These are phyloP conservation scores for Penicillium arizonense DNA, from an alignment of 495 filamentous ascomycete genomes.

Conservation along the genomic window DNA sequence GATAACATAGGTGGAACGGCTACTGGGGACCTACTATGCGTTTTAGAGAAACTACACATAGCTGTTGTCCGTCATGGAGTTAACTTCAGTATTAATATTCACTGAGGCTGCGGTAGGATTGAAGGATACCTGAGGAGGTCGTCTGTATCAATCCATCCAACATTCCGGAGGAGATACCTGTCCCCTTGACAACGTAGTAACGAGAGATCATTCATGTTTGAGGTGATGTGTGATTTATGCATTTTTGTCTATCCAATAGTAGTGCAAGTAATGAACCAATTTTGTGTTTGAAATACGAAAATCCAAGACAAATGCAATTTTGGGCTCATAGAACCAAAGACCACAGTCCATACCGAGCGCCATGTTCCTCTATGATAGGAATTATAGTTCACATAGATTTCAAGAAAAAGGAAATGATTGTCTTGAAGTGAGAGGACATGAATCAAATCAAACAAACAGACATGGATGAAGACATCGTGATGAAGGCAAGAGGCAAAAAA, in stretches of 20 bases:
- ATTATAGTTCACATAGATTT: slow-evolving; percentile 8
- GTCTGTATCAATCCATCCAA: not conserved
- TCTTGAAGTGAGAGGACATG: not conserved
- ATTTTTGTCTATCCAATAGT: slow-evolving; percentile 10
- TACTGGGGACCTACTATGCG: too few relatives aligned
- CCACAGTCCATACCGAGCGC: slow-evolving; percentile 3
- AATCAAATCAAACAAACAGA: slow-evolving; percentile 4
- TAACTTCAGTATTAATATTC: too few relatives aligned
- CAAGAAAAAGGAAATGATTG: not conserved
- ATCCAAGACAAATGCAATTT: slow-evolving; percentile 9
- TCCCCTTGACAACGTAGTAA: not conserved
- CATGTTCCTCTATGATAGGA: not conserved
- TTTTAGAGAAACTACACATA: too few relatives aligned
- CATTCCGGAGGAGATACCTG: not conserved
- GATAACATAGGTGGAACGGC: too few relatives aligned
- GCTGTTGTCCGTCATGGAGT: too few relatives aligned
- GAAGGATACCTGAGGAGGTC: not conserved
- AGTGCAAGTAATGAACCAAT: not conserved
- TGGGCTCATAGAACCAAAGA: not conserved
- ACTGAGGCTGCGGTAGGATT: not conserved
- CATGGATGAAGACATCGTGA: not conserved
- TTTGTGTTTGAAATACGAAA: slow-evolving; percentile 9
- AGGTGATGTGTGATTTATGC: slow-evolving; percentile 1
- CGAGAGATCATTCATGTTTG: not conserved
- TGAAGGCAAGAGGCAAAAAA: not conserved